phyloP scores from a whole-genome alignment of 768 basidiomycete species.

The Suillus subaureus region DNA sequence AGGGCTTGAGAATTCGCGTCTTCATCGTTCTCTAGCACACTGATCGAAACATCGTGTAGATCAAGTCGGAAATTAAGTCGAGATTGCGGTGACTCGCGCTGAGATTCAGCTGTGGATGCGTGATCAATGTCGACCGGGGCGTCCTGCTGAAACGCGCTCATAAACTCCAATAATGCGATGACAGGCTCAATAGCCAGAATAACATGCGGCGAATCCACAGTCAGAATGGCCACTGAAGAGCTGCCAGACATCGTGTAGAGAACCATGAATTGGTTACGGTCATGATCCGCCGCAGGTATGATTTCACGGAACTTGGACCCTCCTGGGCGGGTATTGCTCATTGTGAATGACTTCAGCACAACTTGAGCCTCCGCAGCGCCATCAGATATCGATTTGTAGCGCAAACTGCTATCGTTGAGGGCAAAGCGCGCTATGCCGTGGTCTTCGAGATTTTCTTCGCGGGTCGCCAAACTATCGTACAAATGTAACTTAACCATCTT shows the following conservation, averaged over 20 bases:
- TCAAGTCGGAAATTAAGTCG: conserved; percentile 75
- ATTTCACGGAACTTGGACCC: conserved; percentile 90
- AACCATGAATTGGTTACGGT: conserved; percentile 91
- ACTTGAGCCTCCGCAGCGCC: conserved; percentile 88
- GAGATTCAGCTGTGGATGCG: conserved; percentile 17
- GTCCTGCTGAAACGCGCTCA: conserved; percentile 48
- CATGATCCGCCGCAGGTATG: conserved; percentile 87
- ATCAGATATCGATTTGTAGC: conserved; percentile 80
- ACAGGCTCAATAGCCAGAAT: conserved; percentile 93
- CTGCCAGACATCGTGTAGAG: conserved; percentile 78
- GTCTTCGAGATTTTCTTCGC: conserved; percentile 60
- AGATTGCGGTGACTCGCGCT: conserved; percentile 12
- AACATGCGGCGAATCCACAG: conserved; percentile 89
- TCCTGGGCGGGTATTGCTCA: conserved; percentile 85
- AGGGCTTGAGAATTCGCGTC: conserved; percentile 84
- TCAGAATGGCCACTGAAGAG: conserved; percentile 76
- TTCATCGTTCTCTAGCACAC: conserved; percentile 83
- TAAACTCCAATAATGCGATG: conserved; percentile 83
- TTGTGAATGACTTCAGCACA: conserved; percentile 86
- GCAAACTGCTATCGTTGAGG: conserved; percentile 74
- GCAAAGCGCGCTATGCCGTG: conserved; percentile 87
- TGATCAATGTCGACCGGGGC: conserved; percentile 17
- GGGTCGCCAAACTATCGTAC: conserved; percentile 69
- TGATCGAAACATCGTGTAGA: conserved; percentile 86
- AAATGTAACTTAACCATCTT: conserved; percentile 80